Evolutionary conservation across 2,329 filamentous ascomycete genomes (phyloP).

Genomic region (Beauveria sp.): DNA sequence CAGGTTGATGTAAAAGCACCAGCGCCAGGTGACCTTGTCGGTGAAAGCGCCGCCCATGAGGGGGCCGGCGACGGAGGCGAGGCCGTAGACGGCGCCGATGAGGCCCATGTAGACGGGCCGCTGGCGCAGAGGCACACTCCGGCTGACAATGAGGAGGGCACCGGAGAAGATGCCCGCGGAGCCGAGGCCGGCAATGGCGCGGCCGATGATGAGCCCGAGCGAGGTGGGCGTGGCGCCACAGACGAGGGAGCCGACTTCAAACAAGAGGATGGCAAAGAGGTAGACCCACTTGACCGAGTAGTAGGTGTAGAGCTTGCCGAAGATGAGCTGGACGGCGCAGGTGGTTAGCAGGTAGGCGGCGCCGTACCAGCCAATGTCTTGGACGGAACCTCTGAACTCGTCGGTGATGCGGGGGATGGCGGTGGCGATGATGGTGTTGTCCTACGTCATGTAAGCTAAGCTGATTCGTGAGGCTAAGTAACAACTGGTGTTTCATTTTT

Average conservation of each 20-base stretch:
- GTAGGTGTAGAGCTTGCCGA: conserved; percentile 43
- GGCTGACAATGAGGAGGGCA: conserved; percentile 28
- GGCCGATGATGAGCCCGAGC: conserved; percentile 15
- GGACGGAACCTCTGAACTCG: conserved; percentile 27
- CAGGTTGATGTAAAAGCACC: conserved; percentile 26
- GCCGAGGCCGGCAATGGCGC: conserved; percentile 20
- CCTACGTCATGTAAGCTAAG: conserved; percentile 14
- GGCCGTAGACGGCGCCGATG: conserved; percentile 31
- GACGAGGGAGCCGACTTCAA: conserved; percentile 29
- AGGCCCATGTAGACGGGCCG: conserved; percentile 31
- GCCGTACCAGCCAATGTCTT: conserved; percentile 40
- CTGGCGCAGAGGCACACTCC: conserved; percentile 12
- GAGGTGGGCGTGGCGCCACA: conserved; percentile 19
- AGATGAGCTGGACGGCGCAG: conserved; percentile 41
- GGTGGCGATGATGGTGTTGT: conserved; percentile 31
- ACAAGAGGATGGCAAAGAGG: conserved; percentile 25
- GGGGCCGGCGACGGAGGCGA: conserved; percentile 22
- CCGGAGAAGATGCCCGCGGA: conserved; percentile 38
- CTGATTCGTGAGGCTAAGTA: too few species aligned
- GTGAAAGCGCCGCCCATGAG: conserved; percentile 19
- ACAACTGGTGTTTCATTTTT: too few species aligned
- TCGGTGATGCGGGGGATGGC: conserved; percentile 29
- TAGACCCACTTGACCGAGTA: conserved; percentile 41
- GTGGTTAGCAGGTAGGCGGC: conserved; percentile 39
- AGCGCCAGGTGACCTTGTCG: conserved; percentile 20